Base-by-base conservation (phyloP, 768 basidiomycete species). In the Boletus subcaerulescens region DNA sequence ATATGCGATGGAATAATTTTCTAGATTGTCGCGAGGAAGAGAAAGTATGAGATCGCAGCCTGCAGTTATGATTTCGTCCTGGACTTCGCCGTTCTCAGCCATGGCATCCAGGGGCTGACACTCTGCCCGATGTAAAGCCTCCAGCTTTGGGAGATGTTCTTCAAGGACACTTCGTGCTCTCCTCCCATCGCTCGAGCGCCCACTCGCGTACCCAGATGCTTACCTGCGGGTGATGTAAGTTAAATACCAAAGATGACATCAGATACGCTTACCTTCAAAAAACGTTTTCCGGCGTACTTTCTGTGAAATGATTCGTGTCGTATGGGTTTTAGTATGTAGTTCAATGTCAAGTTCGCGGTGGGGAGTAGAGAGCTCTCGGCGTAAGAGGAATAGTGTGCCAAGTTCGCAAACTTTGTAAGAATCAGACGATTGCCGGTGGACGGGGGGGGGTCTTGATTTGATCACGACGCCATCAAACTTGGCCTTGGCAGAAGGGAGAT, bases 341-440 rank as follows among this genome's bases (percentile, higher is more conserved):
- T 89, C 61, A 97, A 67, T 89, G 97, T 93, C 58, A 89, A 63
- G 65, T 87, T 90, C 1, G 91, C 95, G 0, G 83, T 85, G 0
- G 91, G 89, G 32, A 94, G 72, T 43, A 98, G 70, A 49, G 86
- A 85, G 39, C 80, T 81, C 71, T 95, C 90, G 4, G 87, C 74
- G 69, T 93, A 97, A 26, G 86, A 85, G 3, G 91, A 87, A 67
- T 93, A 97, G 67, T 96, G 92, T 12, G 86, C 86, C 41, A 96
- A 72, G 65, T 91, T 96, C 3, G 90, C 77, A 32, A 85, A 95
- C 66, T 0, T 14, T 38, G 48, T 33, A 31, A 73, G 56, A 20
- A 51, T 57, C 45, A 58, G 46, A 41, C 48, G 53, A 13, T 5
- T 56, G 31, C 72, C 55, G 8, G 65, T 17, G 18, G 67, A 61